phyloP scores from a whole-genome alignment of 805 yeast genomes.

The Ogataea trehaloabstinens region DNA sequence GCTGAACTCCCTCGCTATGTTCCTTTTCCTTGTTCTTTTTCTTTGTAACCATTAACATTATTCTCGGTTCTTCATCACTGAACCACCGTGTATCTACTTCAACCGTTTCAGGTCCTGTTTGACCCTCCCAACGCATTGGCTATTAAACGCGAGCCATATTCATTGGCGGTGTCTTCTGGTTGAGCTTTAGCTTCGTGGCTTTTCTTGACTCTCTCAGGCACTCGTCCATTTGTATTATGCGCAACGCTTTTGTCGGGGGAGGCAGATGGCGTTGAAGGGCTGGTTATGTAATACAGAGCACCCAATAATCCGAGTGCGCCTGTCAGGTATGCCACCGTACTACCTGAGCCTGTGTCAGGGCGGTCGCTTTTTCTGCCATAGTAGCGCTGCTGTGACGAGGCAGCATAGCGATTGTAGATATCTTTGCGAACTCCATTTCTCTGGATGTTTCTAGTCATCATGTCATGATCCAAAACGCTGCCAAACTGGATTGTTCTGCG shows the following conservation, averaged over 20 bases:
- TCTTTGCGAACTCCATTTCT: constrained; percentile 21
- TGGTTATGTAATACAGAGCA: neutral
- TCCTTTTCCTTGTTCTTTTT: neutral
- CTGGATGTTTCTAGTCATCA: constrained; percentile 20
- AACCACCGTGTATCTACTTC: no score
- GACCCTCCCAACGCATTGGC: no score
- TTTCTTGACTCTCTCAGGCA: no score
- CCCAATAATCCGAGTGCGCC: neutral
- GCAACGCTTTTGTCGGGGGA: no score
- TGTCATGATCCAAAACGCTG: constrained; percentile 24
- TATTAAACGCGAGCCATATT: neutral
- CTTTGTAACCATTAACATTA: no score
- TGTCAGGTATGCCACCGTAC: neutral
- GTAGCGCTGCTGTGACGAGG: constrained; percentile 7
- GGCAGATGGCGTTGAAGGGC: no score
- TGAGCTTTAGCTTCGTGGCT: no score
- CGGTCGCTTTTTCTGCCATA: constrained; percentile 8
- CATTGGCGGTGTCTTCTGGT: no score
- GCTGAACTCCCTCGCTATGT: neutral
- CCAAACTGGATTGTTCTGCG: constrained; percentile 24
- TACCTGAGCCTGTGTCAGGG: constrained; percentile 17
- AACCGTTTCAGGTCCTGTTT: no score
- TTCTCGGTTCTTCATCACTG: no score
- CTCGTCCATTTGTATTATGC: no score
- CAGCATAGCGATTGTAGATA: constrained; percentile 3